Percentiles rank a stretch among this genome's conserved stretches.
phyloP scores from a whole-genome alignment of 2,329 filamentous ascomycete genomes.

The Aspergillus arachidicola region DNA sequence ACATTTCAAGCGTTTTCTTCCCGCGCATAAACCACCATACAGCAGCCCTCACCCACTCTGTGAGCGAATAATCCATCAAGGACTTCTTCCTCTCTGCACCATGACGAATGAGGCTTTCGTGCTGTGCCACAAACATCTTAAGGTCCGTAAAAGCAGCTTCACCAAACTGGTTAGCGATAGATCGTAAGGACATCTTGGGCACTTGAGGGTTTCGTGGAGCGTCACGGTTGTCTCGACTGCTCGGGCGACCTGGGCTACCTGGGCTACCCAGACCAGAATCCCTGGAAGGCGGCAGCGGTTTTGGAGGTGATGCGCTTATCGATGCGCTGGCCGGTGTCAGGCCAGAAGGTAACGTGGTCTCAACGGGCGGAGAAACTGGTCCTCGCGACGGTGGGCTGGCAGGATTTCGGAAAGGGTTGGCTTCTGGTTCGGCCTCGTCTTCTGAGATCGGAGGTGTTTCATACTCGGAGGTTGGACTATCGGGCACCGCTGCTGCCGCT shows the following conservation, averaged over 20 bases:
- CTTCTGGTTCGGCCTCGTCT: constrained; percentile 26
- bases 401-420: constrained; percentile 31
- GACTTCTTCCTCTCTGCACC: constrained; percentile 75
- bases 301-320: constrained; percentile 23
- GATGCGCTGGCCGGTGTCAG: constrained; percentile 25
- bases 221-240: constrained; percentile 19
- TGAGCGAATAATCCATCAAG: constrained; percentile 62
- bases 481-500: constrained; percentile 13
- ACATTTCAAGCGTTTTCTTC: constrained; percentile 71
- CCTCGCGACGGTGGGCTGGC: constrained; percentile 24
- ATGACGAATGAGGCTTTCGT: constrained; percentile 74
- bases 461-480: constrained; percentile 28
- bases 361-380: constrained; percentile 26
- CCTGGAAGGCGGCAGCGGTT: constrained; percentile 10
- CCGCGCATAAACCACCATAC: constrained; percentile 92
- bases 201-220: constrained; percentile 25
- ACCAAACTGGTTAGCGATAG: constrained; percentile 48
- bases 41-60: constrained; percentile 71
- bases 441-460: constrained; percentile 33
- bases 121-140: constrained; percentile 68
- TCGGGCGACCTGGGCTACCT: constrained; percentile 18
- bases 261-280: constrained; percentile 13
- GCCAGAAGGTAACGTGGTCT: constrained; percentile 27
- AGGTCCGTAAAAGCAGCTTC: constrained; percentile 73
- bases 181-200: constrained; percentile 39